These are phyloP conservation scores for Alternaria metachromatica DNA, from an alignment of 2,329 filamentous ascomycete genomes.

Conservation along the genomic window DNA sequence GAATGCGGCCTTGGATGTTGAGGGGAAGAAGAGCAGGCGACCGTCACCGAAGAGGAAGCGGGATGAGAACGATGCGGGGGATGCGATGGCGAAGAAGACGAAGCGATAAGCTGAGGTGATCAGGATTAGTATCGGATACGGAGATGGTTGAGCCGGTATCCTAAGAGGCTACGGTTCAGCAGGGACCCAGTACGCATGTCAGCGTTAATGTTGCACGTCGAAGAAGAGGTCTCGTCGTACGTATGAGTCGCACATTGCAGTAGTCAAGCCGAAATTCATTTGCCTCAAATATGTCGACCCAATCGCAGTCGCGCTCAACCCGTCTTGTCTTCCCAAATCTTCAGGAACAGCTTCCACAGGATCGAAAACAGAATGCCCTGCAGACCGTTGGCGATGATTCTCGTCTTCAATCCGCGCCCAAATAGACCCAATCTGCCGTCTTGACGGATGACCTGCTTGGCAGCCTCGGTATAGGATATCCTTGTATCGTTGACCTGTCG, in stretches of 20 bases:
- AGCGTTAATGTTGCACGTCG: neutral
- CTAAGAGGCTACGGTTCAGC: no score
- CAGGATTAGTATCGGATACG: neutral
- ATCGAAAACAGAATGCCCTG: slow-evolving; percentile 41
- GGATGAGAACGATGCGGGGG: neutral
- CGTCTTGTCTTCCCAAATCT: slow-evolving; percentile 31
- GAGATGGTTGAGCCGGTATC: neutral
- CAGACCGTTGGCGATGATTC: slow-evolving; percentile 40
- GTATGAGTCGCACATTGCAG: neutral
- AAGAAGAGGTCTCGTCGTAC: neutral
- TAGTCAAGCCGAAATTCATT: neutral
- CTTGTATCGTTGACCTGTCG: slow-evolving; percentile 38
- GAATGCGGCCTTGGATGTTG: neutral
- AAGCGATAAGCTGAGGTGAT: neutral
- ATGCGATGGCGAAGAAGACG: neutral
- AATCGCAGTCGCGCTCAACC: neutral
- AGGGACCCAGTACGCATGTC: neutral
- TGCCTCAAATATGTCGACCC: neutral
- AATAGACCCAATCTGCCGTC: slow-evolving; percentile 34
- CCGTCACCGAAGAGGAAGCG: neutral
- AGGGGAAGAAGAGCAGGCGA: neutral
- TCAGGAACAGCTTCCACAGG: slow-evolving; percentile 39
- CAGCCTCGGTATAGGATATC: slow-evolving; percentile 36
- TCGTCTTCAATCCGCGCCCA: slow-evolving; percentile 36
- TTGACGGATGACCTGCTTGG: slow-evolving; percentile 30